A percentile compares a stretch with the other conserved stretches of the same genome.
Conservation (phyloP, 345 rosid species). For the Eucalyptus sp. region DNA sequence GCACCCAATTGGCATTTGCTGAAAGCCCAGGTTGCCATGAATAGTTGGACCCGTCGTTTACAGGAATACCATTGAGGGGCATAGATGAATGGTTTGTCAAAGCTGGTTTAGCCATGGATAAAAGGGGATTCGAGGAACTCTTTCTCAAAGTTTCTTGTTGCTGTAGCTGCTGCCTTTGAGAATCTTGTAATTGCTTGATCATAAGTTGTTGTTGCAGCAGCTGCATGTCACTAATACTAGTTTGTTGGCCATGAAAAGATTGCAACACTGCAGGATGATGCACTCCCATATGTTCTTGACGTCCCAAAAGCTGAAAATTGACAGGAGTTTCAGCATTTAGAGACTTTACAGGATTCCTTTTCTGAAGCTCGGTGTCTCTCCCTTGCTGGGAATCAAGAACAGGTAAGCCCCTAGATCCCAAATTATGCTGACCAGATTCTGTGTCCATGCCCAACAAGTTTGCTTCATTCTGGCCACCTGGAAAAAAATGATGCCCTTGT, state of each 20-base stretch:
- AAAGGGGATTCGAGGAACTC: slow-evolving; percentile 28
- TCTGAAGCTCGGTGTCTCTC: not conserved
- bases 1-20: slow-evolving; percentile 27
- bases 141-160: slow-evolving; percentile 31
- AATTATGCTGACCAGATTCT: not conserved
- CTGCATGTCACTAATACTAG: slow-evolving; percentile 48
- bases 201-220: slow-evolving; percentile 57
- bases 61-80: slow-evolving; percentile 41
- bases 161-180: slow-evolving; percentile 61
- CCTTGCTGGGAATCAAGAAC: not conserved
- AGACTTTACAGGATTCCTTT: slow-evolving; percentile 1
- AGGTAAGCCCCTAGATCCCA: not conserved
- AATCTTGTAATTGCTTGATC: slow-evolving; percentile 61
- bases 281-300: slow-evolving; percentile 20
- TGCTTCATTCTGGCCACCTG: not conserved
- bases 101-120: slow-evolving; percentile 25
- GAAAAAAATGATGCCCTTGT: slow-evolving; percentile 4
- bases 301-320: slow-evolving; percentile 24
- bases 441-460: not conserved
- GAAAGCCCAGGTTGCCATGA: slow-evolving; percentile 9
- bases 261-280: slow-evolving; percentile 16
- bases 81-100: slow-evolving; percentile 20
- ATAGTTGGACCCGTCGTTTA: slow-evolving; percentile 35
- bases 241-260: slow-evolving; percentile 36
- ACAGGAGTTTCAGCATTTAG: slow-evolving; percentile 11